Evolutionary conservation across 768 basidiomycete species (phyloP), one percentile per base, ranked within the genome.

Genomic region (Psilocybe azurescens): DNA sequence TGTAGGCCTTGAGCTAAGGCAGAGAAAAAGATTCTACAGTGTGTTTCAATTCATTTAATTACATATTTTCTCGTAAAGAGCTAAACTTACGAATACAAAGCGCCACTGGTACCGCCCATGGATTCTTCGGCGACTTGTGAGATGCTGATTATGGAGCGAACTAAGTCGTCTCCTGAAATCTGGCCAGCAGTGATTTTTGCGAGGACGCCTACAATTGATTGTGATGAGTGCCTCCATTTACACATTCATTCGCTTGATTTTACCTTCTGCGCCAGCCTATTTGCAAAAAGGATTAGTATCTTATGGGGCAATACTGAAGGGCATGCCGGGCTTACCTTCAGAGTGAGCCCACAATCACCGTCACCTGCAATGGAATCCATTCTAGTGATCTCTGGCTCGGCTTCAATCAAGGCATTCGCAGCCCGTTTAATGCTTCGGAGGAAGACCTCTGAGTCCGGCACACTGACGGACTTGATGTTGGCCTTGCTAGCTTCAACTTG

Each of bases 341-440:
- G 74, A 8, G 83, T 84, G 9, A 84, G 75, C 10, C 84, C 84
- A 60, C 83, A 84, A 65, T 86, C 84, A 4, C 96, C 96, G 70
- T 99, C 96, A 29, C 96, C 96, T 2, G 93, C 92, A 56, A 98
- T 89, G 60, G 85, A 89, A 73, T 99, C 97, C 87, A 94, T 91
- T 18, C 83, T 77, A 13, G 96, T 98, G 63, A 99, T 94, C 66
- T 95, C 94, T 1, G 91, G 87, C 73, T 98, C 96, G 7, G 90
- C 91, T 7, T 75, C 76, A 61, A 94, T 84, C 62, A 98, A 76
- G 1, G 86, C 87, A 18, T 84, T 71, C 63, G 89, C 89, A 1
- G 89, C 89, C 20, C 79, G 78, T 67, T 79, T 76, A 33, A 96
- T 75, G 16, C 83, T 83, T 2, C 70, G 70, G 47, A 81, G 75